phyloP scores from a whole-genome alignment of 148 eudicot species.

The Amaranthus cruentus region DNA sequence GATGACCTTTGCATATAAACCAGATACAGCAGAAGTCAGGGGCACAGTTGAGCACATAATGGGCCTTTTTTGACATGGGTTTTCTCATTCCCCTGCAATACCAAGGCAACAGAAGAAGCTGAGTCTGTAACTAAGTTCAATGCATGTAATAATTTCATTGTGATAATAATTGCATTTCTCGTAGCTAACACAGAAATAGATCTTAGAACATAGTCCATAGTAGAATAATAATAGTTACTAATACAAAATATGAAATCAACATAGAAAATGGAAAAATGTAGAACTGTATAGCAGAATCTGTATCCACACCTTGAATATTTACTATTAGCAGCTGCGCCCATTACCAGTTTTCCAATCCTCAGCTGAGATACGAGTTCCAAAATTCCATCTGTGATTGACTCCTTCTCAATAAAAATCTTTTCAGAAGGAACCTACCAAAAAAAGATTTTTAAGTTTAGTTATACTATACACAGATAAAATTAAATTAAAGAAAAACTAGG shows the following conservation, averaged over 20 bases:
- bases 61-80: conserved; percentile 73
- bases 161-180: neutral
- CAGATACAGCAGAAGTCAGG: conserved; percentile 67
- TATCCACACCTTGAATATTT: conserved; percentile 43
- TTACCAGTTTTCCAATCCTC: conserved; percentile 60
- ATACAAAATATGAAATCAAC: neutral
- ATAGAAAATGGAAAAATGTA: neutral
- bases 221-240: neutral
- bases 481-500: no score
- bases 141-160: neutral
- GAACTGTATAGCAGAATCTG: neutral
- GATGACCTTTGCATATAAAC: conserved; percentile 66
- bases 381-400: conserved; percentile 67
- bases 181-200: no score
- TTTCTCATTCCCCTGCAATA: conserved; percentile 58
- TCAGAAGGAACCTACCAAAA: conserved; percentile 42
- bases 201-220: no score
- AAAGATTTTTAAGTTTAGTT: neutral
- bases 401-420: conserved; percentile 37
- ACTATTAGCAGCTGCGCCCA: conserved; percentile 73
- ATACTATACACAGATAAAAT: neutral
- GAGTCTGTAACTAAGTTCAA: neutral
- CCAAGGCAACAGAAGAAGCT: conserved; percentile 9
- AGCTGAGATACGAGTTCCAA: conserved; percentile 52
- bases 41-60: conserved; percentile 48